These are phyloP conservation scores for Endothia cerciana DNA, from an alignment of 2,329 filamentous ascomycete genomes.

Conservation along the genomic window DNA sequence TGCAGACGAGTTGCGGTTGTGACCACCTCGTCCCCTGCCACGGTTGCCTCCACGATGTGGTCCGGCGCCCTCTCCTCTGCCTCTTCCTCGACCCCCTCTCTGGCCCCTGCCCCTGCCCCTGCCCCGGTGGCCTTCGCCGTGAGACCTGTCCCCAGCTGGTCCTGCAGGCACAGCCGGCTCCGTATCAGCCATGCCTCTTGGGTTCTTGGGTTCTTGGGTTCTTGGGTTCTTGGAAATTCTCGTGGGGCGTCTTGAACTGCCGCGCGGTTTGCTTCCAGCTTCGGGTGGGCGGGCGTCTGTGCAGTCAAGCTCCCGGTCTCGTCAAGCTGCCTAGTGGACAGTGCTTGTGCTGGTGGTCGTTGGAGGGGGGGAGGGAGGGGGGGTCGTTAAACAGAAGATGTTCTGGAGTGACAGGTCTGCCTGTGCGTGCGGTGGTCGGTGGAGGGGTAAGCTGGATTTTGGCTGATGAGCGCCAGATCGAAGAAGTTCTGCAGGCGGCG, in stretches of 20 bases:
- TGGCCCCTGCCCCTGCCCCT: constrained; percentile 49
- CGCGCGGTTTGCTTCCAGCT: neutral
- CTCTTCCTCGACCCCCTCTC: constrained; percentile 47
- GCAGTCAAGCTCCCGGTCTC: neutral
- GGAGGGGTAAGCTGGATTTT: neutral
- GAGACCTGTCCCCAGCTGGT: constrained; percentile 32
- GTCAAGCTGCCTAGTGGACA: neutral
- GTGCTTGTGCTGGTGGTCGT: neutral
- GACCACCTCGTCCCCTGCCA: constrained; percentile 38
- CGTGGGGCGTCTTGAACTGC: neutral
- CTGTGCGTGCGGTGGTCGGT: neutral
- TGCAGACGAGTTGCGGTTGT: constrained; percentile 24
- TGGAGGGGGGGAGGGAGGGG: neutral
- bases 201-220: too few relatives aligned
- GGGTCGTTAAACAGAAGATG: neutral
- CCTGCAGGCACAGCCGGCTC: constrained; percentile 29
- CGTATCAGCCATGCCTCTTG: constrained; percentile 23
- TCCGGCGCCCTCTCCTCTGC: constrained; percentile 38
- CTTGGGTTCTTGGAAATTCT: neutral
- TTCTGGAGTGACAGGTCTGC: neutral
- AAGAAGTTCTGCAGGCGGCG: constrained; percentile 1
- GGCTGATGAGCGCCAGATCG: constrained; percentile 1
- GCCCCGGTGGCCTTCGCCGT: constrained; percentile 43
- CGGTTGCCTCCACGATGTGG: constrained; percentile 43
- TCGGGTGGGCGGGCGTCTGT: neutral